Evolutionary conservation across 768 basidiomycete genomes (phyloP).

Genomic region (Pilatotrama ljubarskyi): DNA sequence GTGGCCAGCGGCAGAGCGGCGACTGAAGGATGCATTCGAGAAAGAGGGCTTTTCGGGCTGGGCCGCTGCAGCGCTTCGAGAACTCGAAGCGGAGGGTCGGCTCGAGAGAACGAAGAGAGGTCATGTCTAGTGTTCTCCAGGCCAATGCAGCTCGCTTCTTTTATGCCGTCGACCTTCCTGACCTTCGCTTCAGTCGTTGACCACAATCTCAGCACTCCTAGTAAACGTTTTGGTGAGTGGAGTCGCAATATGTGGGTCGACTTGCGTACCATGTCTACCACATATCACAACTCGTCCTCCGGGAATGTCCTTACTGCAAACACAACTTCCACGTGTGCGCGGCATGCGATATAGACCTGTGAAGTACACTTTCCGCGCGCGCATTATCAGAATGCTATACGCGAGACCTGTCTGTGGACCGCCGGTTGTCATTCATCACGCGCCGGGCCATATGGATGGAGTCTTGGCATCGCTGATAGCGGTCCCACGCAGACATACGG

Average conservation of each 20-base stretch:
- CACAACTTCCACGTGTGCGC: neutral
- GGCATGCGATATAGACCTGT: neutral
- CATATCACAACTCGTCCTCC: too few species aligned
- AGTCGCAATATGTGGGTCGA: too few species aligned
- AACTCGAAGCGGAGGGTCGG: slow-evolving; percentile 58
- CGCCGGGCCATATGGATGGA: neutral
- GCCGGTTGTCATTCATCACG: neutral
- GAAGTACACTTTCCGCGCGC: too few species aligned
- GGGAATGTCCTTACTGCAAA: too few species aligned
- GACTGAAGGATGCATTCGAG: slow-evolving; percentile 57
- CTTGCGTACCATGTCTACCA: too few species aligned
- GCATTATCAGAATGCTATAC: too few species aligned
- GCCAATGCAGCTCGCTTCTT: neutral
- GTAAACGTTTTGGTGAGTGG: too few species aligned
- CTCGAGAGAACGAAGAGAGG: slow-evolving; percentile 45
- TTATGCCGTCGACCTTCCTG: neutral
- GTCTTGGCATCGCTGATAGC: neutral
- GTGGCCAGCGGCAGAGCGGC: slow-evolving; percentile 53
- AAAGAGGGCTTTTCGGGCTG: slow-evolving; percentile 58
- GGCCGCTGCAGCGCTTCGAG: slow-evolving; percentile 51
- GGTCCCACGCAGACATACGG: too few species aligned
- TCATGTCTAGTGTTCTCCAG: slow-evolving; percentile 11
- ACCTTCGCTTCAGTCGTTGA: too few species aligned
- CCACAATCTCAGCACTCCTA: too few species aligned
- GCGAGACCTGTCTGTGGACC: too few species aligned